These are phyloP conservation scores for Trichosanthes cucumerina DNA, from an alignment of 306 rosid genomes.

Conservation along the genomic window DNA sequence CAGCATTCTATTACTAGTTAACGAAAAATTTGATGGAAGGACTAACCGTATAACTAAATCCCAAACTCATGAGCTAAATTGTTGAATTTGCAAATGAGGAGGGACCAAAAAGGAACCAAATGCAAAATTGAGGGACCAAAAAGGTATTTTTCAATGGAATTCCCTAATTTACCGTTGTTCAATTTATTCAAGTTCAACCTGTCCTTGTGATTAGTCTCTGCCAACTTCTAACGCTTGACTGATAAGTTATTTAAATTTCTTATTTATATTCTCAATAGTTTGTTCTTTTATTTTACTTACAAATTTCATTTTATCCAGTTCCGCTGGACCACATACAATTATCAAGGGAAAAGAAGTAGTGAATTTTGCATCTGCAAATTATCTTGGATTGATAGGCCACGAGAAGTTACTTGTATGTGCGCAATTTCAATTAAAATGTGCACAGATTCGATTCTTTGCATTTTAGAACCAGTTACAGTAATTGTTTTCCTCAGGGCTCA, in stretches of 20 bases:
- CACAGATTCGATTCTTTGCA: not conserved
- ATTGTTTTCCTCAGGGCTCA: slow-evolving; percentile 51
- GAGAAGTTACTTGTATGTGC: slow-evolving; percentile 67
- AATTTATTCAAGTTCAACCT: not conserved
- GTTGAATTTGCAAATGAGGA: too few relatives aligned
- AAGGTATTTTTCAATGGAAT: not conserved
- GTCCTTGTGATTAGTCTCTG: not conserved
- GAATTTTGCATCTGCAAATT: slow-evolving; percentile 93
- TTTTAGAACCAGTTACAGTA: not conserved
- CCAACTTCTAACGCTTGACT: not conserved
- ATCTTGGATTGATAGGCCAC: slow-evolving; percentile 88
- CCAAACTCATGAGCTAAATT: too few relatives aligned
- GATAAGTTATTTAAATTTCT: not conserved
- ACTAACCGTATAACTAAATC: too few relatives aligned
- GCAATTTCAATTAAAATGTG: slow-evolving; percentile 5
- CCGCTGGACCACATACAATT: slow-evolving; percentile 82
- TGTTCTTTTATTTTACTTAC: slow-evolving; percentile 8
- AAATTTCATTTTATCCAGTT: slow-evolving; percentile 48
- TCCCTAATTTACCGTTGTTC: not conserved
- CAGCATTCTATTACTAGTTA: too few relatives aligned
- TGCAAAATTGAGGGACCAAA: too few relatives aligned
- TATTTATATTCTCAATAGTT: not conserved
- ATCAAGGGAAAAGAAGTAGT: slow-evolving; percentile 84
- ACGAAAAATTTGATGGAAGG: too few relatives aligned
- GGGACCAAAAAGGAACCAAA: too few relatives aligned